These are phyloP conservation scores for Penstemon barbatus DNA, from an alignment of 257 asterid species.

Conservation along the genomic window DNA sequence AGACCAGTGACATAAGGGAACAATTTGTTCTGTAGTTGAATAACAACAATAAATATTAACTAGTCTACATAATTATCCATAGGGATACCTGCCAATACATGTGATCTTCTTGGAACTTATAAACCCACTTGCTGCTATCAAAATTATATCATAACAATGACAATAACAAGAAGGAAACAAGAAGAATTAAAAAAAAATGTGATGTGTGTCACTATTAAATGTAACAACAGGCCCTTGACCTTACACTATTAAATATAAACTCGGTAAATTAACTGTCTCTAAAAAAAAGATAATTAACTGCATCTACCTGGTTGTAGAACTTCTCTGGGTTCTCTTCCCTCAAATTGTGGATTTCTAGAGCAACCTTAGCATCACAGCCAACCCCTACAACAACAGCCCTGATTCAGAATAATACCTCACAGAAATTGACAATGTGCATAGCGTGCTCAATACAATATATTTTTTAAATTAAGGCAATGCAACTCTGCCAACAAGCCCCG, in stretches of 20 bases:
- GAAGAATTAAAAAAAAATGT: slow-evolving; percentile 1
- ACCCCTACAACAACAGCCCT: slow-evolving; percentile 61
- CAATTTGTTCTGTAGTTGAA: neutral
- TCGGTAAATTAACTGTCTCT: neutral
- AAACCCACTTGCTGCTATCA: slow-evolving; percentile 5
- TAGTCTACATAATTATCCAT: slow-evolving; percentile 10
- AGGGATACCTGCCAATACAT: slow-evolving; percentile 4
- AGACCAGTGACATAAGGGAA: neutral
- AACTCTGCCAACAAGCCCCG: neutral
- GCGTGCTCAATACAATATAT: too few relatives aligned
- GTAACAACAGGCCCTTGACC: neutral
- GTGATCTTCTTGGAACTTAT: slow-evolving; percentile 9
- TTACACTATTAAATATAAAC: neutral
- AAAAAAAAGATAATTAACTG: neutral
- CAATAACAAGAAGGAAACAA: neutral
- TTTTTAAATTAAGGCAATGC: neutral
- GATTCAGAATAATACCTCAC: slow-evolving; percentile 17
- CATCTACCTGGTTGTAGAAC: slow-evolving; percentile 89
- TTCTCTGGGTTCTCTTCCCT: slow-evolving; percentile 99
- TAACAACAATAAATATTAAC: neutral
- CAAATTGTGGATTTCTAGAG: slow-evolving; percentile 91
- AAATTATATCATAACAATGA: neutral
- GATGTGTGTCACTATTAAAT: neutral
- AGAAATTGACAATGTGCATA: neutral
- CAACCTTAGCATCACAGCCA: slow-evolving; percentile 99